These are phyloP conservation scores for Annulohypoxylon nitens DNA, from an alignment of 495 filamentous ascomycete genomes.

Conservation along the genomic window DNA sequence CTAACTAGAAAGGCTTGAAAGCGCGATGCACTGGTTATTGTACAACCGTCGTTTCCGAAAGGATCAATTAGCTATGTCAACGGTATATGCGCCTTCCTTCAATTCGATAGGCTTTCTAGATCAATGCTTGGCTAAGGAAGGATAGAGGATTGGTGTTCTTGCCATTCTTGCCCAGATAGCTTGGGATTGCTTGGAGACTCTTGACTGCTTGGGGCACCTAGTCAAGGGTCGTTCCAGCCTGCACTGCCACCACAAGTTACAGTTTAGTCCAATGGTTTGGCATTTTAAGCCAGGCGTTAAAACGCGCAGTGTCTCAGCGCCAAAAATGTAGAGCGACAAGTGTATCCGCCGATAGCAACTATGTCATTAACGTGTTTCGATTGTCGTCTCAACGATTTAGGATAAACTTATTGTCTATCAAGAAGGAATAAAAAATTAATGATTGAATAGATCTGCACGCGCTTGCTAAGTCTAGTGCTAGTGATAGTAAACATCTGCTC, in stretches of 20 bases:
- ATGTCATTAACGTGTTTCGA: conserved; percentile 4
- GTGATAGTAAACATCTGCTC: background rate
- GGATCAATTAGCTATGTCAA: conserved; percentile 6
- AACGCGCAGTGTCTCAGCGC: conserved; percentile 14
- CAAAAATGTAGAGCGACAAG: conserved; percentile 6
- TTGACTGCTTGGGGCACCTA: background rate
- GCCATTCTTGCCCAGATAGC: background rate
- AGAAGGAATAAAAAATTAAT: background rate
- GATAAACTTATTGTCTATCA: conserved; percentile 1
- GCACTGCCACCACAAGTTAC: conserved; percentile 10
- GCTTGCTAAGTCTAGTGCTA: background rate
- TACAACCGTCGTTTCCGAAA: conserved; percentile 6
- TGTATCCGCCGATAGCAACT: background rate
- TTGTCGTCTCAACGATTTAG: conserved; percentile 6
- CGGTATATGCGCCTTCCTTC: background rate
- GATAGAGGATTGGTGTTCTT: background rate
- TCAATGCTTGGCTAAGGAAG: background rate
- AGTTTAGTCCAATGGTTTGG: conserved; percentile 11
- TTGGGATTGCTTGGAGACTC: background rate
- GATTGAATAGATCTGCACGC: background rate
- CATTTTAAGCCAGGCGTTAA: conserved; percentile 7
- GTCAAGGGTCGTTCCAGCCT: conserved; percentile 3
- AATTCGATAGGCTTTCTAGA: background rate
- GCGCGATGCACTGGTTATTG: background rate
- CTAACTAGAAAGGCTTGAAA: background rate